These are phyloP conservation scores for Roridomyces roridus DNA, from an alignment of 768 basidiomycete genomes.

Conservation along the genomic window DNA sequence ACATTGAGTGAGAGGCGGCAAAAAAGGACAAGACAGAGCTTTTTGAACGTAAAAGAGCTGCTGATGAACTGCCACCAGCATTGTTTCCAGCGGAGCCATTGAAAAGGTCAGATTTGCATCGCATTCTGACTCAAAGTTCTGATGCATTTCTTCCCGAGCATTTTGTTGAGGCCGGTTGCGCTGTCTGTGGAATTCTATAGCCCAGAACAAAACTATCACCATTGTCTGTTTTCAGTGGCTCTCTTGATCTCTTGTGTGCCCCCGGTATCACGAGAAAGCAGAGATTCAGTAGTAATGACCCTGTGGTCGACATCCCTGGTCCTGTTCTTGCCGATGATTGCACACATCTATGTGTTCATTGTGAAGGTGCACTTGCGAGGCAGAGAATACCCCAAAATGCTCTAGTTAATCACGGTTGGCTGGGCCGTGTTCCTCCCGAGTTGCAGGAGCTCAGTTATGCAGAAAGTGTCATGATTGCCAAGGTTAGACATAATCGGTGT, in stretches of 20 bases:
- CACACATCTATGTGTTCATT: neutral
- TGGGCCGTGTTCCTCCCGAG: conserved; percentile 2
- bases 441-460: conserved; percentile 3
- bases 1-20: too few relatives aligned
- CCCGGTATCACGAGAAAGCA: neutral
- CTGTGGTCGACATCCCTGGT: neutral
- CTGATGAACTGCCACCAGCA: too few relatives aligned
- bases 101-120: neutral
- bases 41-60: too few relatives aligned
- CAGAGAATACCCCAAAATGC: neutral
- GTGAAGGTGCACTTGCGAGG: neutral
- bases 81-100: too few relatives aligned
- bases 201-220: neutral
- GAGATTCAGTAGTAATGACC: neutral
- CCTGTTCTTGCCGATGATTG: neutral
- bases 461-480: conserved; percentile 30
- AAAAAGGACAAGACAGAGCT: too few relatives aligned
- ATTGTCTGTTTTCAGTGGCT: neutral
- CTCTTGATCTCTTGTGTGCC: neutral
- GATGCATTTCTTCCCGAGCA: neutral
- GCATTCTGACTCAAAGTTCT: neutral
- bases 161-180: neutral
- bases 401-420: neutral
- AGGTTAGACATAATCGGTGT: conserved; percentile 33
- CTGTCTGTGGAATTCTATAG: neutral